These are phyloP conservation scores for Leccinum arenicola DNA, from an alignment of 768 basidiomycete species.

Conservation along the genomic window DNA sequence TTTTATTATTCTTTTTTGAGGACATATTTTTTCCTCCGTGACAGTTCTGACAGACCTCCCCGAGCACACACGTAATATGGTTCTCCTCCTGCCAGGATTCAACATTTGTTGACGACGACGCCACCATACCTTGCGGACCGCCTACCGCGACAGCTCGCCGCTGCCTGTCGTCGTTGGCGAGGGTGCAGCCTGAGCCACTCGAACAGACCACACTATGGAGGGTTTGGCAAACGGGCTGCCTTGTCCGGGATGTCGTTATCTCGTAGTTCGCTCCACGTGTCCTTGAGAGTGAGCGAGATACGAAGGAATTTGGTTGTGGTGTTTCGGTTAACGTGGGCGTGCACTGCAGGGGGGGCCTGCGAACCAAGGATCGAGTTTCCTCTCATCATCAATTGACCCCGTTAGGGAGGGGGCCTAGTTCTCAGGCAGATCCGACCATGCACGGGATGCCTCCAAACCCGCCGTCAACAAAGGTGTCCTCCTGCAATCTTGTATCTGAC, in stretches of 20 bases:
- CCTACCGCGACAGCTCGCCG: background rate
- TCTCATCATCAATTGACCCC: slow-evolving; percentile 21
- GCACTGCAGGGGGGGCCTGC: slow-evolving; percentile 8
- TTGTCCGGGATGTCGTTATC: slow-evolving; percentile 18
- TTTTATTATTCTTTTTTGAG: background rate
- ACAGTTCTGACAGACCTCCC: slow-evolving; percentile 9
- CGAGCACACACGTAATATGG: slow-evolving; percentile 26
- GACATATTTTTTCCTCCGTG: slow-evolving; percentile 27
- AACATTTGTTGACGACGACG: background rate
- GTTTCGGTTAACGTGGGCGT: slow-evolving; percentile 22
- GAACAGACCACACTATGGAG: background rate
- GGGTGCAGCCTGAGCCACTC: background rate
- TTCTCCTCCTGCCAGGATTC: slow-evolving; percentile 1
- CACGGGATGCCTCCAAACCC: slow-evolving; percentile 9
- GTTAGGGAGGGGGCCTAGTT: slow-evolving; percentile 14
- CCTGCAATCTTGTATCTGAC: slow-evolving; percentile 5
- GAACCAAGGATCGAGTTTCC: slow-evolving; percentile 8
- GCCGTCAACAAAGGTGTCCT: slow-evolving; percentile 15
- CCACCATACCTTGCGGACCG: slow-evolving; percentile 1
- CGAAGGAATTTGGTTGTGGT: background rate
- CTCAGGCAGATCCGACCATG: slow-evolving; percentile 32
- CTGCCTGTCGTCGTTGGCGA: background rate
- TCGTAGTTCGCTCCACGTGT: slow-evolving; percentile 9
- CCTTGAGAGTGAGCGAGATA: slow-evolving; percentile 7
- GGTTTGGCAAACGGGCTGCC: slow-evolving; percentile 2